These are phyloP conservation scores for Lachnellula suecica DNA, from an alignment of 2,329 filamentous ascomycete genomes.

Conservation along the genomic window DNA sequence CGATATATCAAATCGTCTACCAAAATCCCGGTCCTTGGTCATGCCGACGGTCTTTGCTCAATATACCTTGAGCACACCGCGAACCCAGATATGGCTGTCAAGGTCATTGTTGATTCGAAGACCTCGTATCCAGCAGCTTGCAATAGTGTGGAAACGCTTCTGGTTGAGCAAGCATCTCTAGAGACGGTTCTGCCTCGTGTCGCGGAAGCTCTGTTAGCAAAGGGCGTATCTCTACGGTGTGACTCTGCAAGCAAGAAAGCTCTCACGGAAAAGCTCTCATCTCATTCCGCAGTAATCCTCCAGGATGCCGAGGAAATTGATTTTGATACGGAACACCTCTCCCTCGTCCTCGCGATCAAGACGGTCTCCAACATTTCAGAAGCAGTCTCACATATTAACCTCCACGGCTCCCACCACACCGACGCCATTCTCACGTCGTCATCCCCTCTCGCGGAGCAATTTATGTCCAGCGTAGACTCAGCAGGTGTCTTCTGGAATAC, in stretches of 20 bases:
- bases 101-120: slow-evolving; percentile 87
- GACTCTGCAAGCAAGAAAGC: slow-evolving; percentile 68
- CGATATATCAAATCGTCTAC: slow-evolving; percentile 85
- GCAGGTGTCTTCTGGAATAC: slow-evolving; percentile 97
- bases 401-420: slow-evolving; percentile 90
- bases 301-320: slow-evolving; percentile 68
- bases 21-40: slow-evolving; percentile 91
- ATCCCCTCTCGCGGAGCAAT: slow-evolving; percentile 67
- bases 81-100: slow-evolving; percentile 67
- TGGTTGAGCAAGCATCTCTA: slow-evolving; percentile 75
- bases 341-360: slow-evolving; percentile 81
- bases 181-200: slow-evolving; percentile 66
- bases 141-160: slow-evolving; percentile 88
- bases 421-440: slow-evolving; percentile 82
- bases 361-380: slow-evolving; percentile 66
- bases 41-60: slow-evolving; percentile 90
- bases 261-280: slow-evolving; percentile 48
- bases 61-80: slow-evolving; percentile 82
- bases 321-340: slow-evolving; percentile 86
- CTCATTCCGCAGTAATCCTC: slow-evolving; percentile 47
- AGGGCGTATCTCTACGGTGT: slow-evolving; percentile 81
- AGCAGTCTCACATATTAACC: slow-evolving; percentile 87
- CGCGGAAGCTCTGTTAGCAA: slow-evolving; percentile 70
- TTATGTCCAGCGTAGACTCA: slow-evolving; percentile 84
- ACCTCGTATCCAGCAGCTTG: slow-evolving; percentile 93